phyloP scores from a whole-genome alignment of 805 yeast species.

The Saturnispora kantuleensis region DNA sequence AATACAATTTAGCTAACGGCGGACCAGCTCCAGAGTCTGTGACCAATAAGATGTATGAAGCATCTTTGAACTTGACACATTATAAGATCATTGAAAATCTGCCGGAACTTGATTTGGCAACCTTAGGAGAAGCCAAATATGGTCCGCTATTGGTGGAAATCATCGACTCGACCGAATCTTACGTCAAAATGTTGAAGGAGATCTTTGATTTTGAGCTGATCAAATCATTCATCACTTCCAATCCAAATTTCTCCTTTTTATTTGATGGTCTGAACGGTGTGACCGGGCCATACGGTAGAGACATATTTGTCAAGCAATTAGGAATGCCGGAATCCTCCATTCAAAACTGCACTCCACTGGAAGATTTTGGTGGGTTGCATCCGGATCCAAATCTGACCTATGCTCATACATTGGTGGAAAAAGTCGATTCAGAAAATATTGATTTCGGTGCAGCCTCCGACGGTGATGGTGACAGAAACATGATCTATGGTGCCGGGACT shows the following conservation, averaged over 20 bases:
- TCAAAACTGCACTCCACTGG: constrained; percentile 71
- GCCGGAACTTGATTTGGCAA: constrained; percentile 53
- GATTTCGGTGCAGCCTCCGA: constrained; percentile 98
- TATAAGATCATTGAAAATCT: constrained; percentile 54
- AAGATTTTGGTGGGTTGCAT: constrained; percentile 95
- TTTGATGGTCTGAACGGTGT: constrained; percentile 93
- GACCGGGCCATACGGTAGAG: constrained; percentile 91
- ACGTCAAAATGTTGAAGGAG: constrained; percentile 66
- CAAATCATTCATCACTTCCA: constrained; percentile 49
- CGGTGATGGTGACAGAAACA: constrained; percentile 98
- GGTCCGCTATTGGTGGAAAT: constrained; percentile 69
- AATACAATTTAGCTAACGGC: constrained; percentile 89
- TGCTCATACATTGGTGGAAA: constrained; percentile 76
- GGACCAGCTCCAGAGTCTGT: constrained; percentile 98
- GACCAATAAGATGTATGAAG: constrained; percentile 76
- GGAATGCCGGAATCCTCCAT: constrained; percentile 62
- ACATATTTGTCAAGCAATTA: constrained; percentile 74
- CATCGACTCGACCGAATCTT: constrained; percentile 72
- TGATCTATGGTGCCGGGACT: constrained; percentile 92
- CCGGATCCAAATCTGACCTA: constrained; percentile 97
- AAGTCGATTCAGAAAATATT: constrained; percentile 72
- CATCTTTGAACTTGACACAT: constrained; percentile 44
- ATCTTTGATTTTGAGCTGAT: constrained; percentile 86
- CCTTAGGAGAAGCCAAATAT: constrained; percentile 39
- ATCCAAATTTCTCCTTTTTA: constrained; percentile 56